Evolutionary conservation across 768 basidiomycete species (phyloP), one percentile per base, ranked within the genome.

Genomic region (Auricularia sp.): DNA sequence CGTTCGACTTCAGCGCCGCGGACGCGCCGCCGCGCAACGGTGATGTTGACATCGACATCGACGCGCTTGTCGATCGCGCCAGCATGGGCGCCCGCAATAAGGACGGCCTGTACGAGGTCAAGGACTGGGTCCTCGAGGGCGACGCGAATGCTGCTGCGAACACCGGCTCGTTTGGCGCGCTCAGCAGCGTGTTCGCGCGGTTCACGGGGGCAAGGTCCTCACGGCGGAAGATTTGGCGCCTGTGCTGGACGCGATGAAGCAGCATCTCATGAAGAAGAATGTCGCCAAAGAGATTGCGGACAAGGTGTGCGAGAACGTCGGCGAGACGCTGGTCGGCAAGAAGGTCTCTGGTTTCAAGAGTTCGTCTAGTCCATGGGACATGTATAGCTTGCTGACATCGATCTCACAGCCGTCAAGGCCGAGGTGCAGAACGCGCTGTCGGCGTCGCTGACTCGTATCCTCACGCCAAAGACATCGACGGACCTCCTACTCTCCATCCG

Each of bases 241-340:
- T 7, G 90, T 96, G 1, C 73, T 98, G 56, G 88, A 88, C 61
- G 91, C 86, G 18, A 98, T 98, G 94, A 94, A 96, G 74, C 92
- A 95, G 66, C 96, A 98, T 75, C 80, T 99, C 56, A 98, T 98
- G 94, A 86, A 89, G 77, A 98, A 98, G 80, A 99, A 99, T 71
- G 97, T 99, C 3, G 97, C 97, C 3, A 91, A 86, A 74, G 93
- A 95, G 65, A 98, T 98, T 67, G 82, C 95, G 12, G 93, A 95
- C 66, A 93, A 94, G 74, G 85, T 99, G 11, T 96, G 94, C 70
- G 93, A 96, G 72, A 86, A 90, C 5, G 93, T 99, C n/a, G 93
- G 92, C 0, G 86, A 92, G 71, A 84, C 83, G 53, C 80, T 99
- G 36, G 82, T 94, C 11, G 97, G 97, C 5, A 93, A 91, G 76